Base-by-base conservation (phyloP, 495 filamentous ascomycete genomes). In the Podospora anserina region DNA sequence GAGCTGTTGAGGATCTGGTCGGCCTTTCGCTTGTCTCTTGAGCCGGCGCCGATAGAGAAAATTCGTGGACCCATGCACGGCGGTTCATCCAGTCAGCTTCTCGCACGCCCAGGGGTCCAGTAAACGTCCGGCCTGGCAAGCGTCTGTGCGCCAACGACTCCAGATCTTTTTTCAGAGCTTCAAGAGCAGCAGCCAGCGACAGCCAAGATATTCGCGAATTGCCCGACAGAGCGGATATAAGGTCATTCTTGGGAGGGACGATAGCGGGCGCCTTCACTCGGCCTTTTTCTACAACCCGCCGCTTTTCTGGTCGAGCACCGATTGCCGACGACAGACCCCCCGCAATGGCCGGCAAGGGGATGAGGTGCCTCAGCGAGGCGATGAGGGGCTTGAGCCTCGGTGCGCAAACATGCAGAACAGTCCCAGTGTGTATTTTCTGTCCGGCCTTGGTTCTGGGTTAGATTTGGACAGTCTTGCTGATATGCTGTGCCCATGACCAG, bases 351-450 rank as follows among this genome's bases (percentile, higher is more conserved):
- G 73, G 75, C 62, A 81, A 80, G 70, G 79, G 81, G 19, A 69
- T 79, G 68, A 81, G 74, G 70, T 74, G 80, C 71, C 82, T 84
- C 75, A 76, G 69, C 63, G 82, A 84, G 80, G 82, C 81, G 53
- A 78, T 84, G 71, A 76, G 72, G 54, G 68, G 74, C 65, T 70
- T 84, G 66, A 82, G 75, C 65, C 67, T 84, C 58, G 77, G 79
- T 63, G 79, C 81, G 56, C 75, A 78, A 62, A 68, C 76, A 56
- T 80, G 77, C 70, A 77, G 74, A 72, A 76, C 78, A 73, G 23
- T 71, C 15, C 71, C 72, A 56, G 72, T 78, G 63, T 44, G 73
- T 74, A 16, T 56, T 64, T 28, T 16, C 53, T 32, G 44, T n/a
- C 44, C 5, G 16, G 18, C 19, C 18, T 15, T 3, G 4, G n/a